Conservation (phyloP, 768 basidiomycete species). For the Coprinopsis marcescibilis region DNA sequence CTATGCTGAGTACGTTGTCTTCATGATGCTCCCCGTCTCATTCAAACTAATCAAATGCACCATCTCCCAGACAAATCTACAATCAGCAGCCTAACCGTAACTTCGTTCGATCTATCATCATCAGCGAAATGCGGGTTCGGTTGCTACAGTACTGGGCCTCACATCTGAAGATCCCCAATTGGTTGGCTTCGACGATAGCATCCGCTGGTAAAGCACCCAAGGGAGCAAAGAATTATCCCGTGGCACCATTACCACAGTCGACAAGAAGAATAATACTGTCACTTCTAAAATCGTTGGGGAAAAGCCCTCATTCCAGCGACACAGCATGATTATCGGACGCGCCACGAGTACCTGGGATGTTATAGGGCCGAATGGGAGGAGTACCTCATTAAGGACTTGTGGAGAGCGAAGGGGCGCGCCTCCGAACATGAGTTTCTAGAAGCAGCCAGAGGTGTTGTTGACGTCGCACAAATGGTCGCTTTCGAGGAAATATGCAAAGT, state of each 20-base stretch:
- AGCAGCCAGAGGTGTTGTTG: not conserved
- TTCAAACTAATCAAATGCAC: too few relatives aligned
- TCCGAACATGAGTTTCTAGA: not conserved
- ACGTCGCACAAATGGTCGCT: not conserved
- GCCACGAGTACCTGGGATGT: not conserved
- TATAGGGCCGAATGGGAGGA: not conserved
- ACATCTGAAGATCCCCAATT: not conserved
- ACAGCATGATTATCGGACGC: not conserved
- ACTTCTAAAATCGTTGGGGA: not conserved
- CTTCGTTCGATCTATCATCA: not conserved
- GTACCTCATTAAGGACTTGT: not conserved
- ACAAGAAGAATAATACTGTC: not conserved
- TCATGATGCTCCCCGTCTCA: too few relatives aligned
- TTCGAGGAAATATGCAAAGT: not conserved
- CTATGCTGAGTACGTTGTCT: too few relatives aligned
- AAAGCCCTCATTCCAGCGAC: not conserved
- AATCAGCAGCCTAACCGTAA: conserved; percentile 1
- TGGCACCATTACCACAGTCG: not conserved
- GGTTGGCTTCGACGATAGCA: conserved; percentile 1
- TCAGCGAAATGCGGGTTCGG: not conserved
- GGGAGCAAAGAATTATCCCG: not conserved
- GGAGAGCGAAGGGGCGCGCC: not conserved
- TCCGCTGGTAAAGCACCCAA: not conserved
- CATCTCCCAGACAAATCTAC: conserved; percentile 7
- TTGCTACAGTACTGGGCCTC: conserved; percentile 4